Conservation (phyloP, 2,329 filamentous ascomycete genomes). For the Arthrinium puccinioides region DNA sequence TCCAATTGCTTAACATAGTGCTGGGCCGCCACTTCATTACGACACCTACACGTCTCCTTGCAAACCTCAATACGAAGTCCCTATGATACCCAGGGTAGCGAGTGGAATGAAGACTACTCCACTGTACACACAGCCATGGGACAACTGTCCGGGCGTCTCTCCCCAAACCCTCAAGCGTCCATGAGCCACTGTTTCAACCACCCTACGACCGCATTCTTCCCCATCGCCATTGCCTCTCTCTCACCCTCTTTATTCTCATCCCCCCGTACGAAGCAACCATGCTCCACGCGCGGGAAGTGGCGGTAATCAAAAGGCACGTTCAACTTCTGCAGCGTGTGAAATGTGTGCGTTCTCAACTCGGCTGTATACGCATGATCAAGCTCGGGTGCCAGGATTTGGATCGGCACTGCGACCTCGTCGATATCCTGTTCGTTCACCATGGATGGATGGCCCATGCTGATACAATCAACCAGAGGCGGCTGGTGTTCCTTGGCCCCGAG, state of each 20-base stretch:
- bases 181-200: slow-evolving; percentile 32
- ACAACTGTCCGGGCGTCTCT: too few species aligned
- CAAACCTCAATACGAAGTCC: too few species aligned
- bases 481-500: slow-evolving; percentile 24
- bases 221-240: slow-evolving; percentile 35
- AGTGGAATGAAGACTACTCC: too few species aligned
- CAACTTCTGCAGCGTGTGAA: slow-evolving; percentile 27
- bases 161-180: not conserved
- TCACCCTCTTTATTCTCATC: slow-evolving; percentile 29
- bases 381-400: slow-evolving; percentile 33
- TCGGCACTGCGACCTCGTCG: slow-evolving; percentile 32
- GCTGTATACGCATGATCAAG: slow-evolving; percentile 31
- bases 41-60: too few species aligned
- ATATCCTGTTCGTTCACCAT: slow-evolving; percentile 33
- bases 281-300: slow-evolving; percentile 40
- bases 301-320: slow-evolving; percentile 40
- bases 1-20: not conserved
- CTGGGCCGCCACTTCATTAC: too few species aligned
- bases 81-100: too few species aligned
- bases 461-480: slow-evolving; percentile 32
- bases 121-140: too few species aligned
- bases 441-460: slow-evolving; percentile 34
- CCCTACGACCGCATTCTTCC: slow-evolving; percentile 36
- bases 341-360: slow-evolving; percentile 37
- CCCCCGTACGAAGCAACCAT: slow-evolving; percentile 37